Percentiles rank a stretch among this genome's conserved stretches.
These are phyloP conservation scores for Pseudozyma tsukubaensis DNA, from an alignment of 1,284 basidiomycete genomes.

Conservation along the genomic window DNA sequence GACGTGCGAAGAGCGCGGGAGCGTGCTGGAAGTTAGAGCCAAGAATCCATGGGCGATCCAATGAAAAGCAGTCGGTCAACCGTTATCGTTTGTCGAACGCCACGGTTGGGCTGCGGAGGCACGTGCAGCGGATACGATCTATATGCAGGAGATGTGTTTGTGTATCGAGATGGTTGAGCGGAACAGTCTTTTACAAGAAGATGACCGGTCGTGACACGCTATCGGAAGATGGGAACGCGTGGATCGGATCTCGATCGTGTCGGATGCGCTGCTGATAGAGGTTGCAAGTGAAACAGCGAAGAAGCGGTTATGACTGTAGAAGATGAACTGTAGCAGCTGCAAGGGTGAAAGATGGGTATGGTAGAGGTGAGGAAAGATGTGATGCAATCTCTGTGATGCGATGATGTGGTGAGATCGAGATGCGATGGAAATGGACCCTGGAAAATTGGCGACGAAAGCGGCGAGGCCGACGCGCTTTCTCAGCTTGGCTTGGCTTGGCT, in stretches of 20 bases:
- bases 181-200: background rate
- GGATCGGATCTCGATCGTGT: background rate
- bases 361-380: conserved; percentile 13
- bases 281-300: background rate
- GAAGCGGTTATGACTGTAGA: background rate
- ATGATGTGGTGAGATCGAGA: too few species aligned
- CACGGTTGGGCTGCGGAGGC: background rate
- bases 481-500: background rate
- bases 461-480: conserved; percentile 25
- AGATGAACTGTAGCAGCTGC: background rate
- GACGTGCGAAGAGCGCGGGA: conserved; percentile 11
- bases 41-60: conserved; percentile 18
- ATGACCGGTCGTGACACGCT: background rate
- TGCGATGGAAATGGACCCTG: conserved; percentile 42
- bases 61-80: background rate
- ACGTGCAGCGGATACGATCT: background rate
- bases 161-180: background rate
- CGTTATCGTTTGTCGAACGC: background rate
- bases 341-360: background rate
- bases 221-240: background rate
- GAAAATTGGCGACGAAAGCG: conserved; percentile 33
- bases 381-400: conserved; percentile 12
- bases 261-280: background rate
- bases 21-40: conserved; percentile 8
- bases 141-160: background rate